phyloP scores from a whole-genome alignment of 2,329 filamentous ascomycete genomes.

The Pseudogymnoascus sp. region DNA sequence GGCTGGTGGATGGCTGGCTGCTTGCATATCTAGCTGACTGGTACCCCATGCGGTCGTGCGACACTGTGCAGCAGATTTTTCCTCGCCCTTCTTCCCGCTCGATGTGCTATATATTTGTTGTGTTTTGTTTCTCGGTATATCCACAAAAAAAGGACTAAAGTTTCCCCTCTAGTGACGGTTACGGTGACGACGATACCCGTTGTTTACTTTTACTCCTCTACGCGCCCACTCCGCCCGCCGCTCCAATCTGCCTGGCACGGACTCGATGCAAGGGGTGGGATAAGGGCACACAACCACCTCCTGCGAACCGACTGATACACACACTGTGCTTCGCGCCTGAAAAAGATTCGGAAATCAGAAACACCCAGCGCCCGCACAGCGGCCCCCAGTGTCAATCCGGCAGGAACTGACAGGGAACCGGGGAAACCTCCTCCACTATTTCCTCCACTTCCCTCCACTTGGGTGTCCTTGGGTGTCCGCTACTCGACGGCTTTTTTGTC shows the following conservation, averaged over 20 bases:
- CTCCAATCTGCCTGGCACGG: neutral
- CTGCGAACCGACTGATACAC: neutral
- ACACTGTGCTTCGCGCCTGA: neutral
- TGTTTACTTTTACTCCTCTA: neutral
- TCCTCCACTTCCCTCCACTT: neutral
- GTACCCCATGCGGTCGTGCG: neutral
- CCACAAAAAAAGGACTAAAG: neutral
- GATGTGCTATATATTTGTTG: too few species aligned
- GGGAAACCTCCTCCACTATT: neutral
- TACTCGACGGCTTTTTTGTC: conserved; percentile 2
- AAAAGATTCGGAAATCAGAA: neutral
- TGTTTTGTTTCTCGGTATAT: neutral
- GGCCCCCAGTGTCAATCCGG: neutral
- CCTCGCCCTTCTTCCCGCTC: neutral
- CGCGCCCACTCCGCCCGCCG: neutral
- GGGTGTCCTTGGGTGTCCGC: neutral
- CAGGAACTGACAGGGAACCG: neutral
- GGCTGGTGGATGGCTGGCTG: neutral
- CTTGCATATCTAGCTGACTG: neutral
- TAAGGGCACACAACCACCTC: conserved; percentile 2
- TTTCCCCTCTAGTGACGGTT: neutral
- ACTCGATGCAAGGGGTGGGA: neutral
- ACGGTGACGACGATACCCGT: conserved; percentile 1
- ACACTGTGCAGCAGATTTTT: neutral
- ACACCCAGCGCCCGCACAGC: neutral